These are phyloP conservation scores for Ophiostoma ulmi DNA, from an alignment of 2,329 filamentous ascomycete genomes.

Conservation along the genomic window DNA sequence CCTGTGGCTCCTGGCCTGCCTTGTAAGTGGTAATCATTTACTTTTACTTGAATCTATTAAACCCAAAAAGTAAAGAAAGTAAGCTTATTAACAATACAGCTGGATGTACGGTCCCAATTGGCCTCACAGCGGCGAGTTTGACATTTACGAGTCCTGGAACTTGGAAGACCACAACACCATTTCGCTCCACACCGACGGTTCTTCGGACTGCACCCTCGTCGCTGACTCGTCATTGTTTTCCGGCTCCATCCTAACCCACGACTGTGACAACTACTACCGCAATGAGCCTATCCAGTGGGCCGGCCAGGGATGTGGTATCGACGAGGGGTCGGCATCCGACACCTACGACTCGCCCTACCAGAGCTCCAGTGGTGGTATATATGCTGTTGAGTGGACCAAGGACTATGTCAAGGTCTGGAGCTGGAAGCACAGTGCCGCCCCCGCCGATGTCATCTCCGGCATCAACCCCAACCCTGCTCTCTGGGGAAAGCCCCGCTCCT, in stretches of 20 bases:
- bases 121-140: constrained; percentile 60
- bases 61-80: not conserved
- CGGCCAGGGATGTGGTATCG: constrained; percentile 41
- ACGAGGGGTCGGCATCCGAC: constrained; percentile 30
- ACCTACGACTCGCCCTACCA: constrained; percentile 19
- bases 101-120: constrained; percentile 51
- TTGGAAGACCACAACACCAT: constrained; percentile 49
- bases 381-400: constrained; percentile 42
- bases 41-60: no score
- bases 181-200: constrained; percentile 48
- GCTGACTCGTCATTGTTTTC: constrained; percentile 30
- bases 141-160: constrained; percentile 65
- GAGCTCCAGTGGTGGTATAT: constrained; percentile 28
- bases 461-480: constrained; percentile 53
- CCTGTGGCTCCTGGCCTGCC: constrained; percentile 69
- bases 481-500: constrained; percentile 62
- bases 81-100: constrained; percentile 28
- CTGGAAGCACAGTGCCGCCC: constrained; percentile 35
- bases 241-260: constrained; percentile 31
- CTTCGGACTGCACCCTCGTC: constrained; percentile 34
- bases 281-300: constrained; percentile 33
- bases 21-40: constrained; percentile 41
- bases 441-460: constrained; percentile 34
- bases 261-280: constrained; percentile 39
- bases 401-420: constrained; percentile 41